Evolutionary conservation across 768 basidiomycete genomes (phyloP), one percentile per base, ranked within the genome.

Genomic region (Amanita exitialis): DNA sequence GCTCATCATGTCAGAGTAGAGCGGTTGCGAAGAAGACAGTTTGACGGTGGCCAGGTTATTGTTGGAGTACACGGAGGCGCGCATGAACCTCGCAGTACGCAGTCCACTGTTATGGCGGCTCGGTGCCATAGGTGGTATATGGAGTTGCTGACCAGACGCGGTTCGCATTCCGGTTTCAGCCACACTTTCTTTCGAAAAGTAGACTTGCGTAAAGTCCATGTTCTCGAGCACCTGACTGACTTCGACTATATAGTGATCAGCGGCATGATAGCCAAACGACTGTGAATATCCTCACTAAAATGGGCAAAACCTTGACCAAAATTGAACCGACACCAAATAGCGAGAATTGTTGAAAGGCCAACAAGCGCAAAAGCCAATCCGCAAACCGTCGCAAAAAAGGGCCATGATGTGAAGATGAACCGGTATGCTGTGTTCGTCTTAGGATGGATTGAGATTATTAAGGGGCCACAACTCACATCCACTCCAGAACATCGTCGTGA

Each of bases 281-380:
- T 13, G 28, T 10, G 38, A 18, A n/a, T 27, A 36, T 2, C 58
- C 75, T 64, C 60, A 79, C 79, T 62, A 54, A 72, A 80, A 27
- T 79, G 74, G 3, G 70, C 69, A 8, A 80, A 66, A 1, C 78
- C 79, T 57, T 71, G 75, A 8, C 75, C 78, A 57, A 79, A 82
- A 55, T 79, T 72, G 25, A 72, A 51, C 47, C 77, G 67, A 60
- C 78, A 80, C n/a, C 74, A 42, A 39, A 78, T 41, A 6, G 71
- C 76, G 8, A 79, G 54, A 27, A 65, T 52, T n/a, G 68, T 64
- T 3, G 75, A 73, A 6, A 63, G 54, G 6, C 76, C 58, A 28
- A 72, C 61, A 13, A 78, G 59, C 21, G 70, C 44, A 53, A 72
- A 75, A 0, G 75, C 61, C 4, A 71, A 69, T 18, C 71, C 59